These are phyloP conservation scores for Obelidium mucronatum DNA, from an alignment of 192 early-diverging fungal genomes.

Conservation along the genomic window DNA sequence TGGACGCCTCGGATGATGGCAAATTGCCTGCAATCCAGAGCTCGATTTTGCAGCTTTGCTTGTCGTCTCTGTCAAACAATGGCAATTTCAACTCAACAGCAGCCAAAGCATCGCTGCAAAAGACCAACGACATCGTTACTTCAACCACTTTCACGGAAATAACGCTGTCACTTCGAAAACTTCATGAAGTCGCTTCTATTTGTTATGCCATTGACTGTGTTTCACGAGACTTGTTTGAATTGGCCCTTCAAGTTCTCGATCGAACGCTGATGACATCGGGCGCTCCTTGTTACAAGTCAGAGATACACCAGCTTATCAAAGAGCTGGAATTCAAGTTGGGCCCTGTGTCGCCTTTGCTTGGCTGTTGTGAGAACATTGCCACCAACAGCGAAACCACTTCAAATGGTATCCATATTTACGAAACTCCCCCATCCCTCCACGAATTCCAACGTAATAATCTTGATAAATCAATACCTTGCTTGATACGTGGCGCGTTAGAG, in stretches of 20 bases:
- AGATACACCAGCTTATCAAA: not conserved
- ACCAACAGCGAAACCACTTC: no score
- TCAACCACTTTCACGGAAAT: not conserved
- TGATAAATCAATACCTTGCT: constrained; percentile 33
- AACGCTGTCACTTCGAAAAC: not conserved
- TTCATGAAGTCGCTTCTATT: constrained; percentile 2
- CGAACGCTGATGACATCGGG: not conserved
- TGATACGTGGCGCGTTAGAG: constrained; percentile 59
- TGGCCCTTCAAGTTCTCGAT: not conserved
- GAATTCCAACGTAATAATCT: not conserved
- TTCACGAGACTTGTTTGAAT: no score
- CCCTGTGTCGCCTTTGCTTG: not conserved
- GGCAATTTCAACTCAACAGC: no score
- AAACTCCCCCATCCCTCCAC: not conserved
- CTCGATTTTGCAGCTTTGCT: no score
- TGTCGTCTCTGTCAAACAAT: no score
- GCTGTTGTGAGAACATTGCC: not conserved
- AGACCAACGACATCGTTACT: not conserved
- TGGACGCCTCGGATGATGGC: no score
- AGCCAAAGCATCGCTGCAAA: not conserved
- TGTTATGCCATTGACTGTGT: not conserved
- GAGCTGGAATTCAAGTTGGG: no score
- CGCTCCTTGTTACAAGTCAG: not conserved
- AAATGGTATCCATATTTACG: not conserved
- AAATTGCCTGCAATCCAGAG: no score